A percentile compares a stretch with the other conserved stretches of the same genome.
phyloP scores from a whole-genome alignment of 2,329 filamentous ascomycete species.

The Colletotrichum spinosum region DNA sequence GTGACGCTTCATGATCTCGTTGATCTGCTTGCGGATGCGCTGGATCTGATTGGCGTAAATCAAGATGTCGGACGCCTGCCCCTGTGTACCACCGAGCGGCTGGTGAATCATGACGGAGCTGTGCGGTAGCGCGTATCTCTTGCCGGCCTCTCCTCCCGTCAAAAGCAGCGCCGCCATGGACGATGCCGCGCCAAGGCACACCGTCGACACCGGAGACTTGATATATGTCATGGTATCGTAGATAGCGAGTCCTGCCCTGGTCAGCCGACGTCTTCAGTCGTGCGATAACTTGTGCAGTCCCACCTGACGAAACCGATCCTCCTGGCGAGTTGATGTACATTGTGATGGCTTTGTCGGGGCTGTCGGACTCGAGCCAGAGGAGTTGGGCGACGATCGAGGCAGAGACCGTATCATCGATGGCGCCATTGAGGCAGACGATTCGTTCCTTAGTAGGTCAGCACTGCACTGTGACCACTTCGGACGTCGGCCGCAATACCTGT shows the following conservation, averaged over 20 bases:
- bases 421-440: slow-evolving; percentile 92
- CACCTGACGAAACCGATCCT: slow-evolving; percentile 83
- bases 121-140: slow-evolving; percentile 91
- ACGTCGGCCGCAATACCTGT: slow-evolving; percentile 62
- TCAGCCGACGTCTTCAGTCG: not conserved
- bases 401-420: slow-evolving; percentile 89
- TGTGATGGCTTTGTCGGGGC: slow-evolving; percentile 92
- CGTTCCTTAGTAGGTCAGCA: slow-evolving; percentile 72
- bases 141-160: slow-evolving; percentile 85
- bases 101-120: slow-evolving; percentile 98
- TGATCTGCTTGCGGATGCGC: slow-evolving; percentile 84
- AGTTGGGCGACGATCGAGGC: slow-evolving; percentile 97
- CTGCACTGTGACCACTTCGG: slow-evolving; percentile 31
- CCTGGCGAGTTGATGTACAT: slow-evolving; percentile 99
- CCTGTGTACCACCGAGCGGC: slow-evolving; percentile 79
- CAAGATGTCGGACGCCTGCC: slow-evolving; percentile 83
- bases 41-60: slow-evolving; percentile 99
- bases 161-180: slow-evolving; percentile 94
- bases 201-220: slow-evolving; percentile 89
- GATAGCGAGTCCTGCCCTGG: slow-evolving; percentile 76
- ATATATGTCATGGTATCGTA: slow-evolving; percentile 99
- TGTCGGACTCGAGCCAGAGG: slow-evolving; percentile 97
- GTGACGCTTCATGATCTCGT: slow-evolving; percentile 89
- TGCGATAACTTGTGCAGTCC: slow-evolving; percentile 14
- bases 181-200: slow-evolving; percentile 93